Conservation (phyloP, 2,329 filamentous ascomycete species). For the Tolypocladium inflatum region DNA sequence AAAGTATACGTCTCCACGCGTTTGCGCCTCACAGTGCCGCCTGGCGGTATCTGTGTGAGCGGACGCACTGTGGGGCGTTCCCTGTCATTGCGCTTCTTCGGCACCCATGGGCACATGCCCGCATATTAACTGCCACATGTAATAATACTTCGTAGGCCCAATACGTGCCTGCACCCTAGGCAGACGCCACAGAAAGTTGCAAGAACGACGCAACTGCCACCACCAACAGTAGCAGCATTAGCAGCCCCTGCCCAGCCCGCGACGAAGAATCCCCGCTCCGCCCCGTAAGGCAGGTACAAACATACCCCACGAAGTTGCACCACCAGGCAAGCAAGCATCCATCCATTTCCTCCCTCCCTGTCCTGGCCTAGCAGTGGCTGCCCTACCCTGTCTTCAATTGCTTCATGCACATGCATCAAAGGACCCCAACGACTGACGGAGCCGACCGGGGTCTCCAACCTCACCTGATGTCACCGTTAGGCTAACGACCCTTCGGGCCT, state of each 20-base stretch:
- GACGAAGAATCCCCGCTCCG: background rate
- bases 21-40: background rate
- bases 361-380: background rate
- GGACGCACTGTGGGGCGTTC: background rate
- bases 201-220: background rate
- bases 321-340: too few relatives aligned
- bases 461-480: slow-evolving; percentile 5
- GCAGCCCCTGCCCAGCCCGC: background rate
- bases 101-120: background rate
- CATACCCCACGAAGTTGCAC: slow-evolving; percentile 1
- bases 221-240: background rate
- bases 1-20: too few relatives aligned
- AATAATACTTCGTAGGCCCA: too few relatives aligned
- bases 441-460: background rate
- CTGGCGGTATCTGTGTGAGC: background rate
- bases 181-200: background rate
- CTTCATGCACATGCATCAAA: background rate
- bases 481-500: background rate
- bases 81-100: background rate
- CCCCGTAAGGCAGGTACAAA: slow-evolving; percentile 4
- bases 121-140: background rate
- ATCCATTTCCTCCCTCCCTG: background rate
- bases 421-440: background rate
- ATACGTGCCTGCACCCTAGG: background rate
- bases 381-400: background rate